These are phyloP conservation scores for Cladosporium sp. DNA, from an alignment of 2,329 filamentous ascomycete genomes.

Conservation along the genomic window DNA sequence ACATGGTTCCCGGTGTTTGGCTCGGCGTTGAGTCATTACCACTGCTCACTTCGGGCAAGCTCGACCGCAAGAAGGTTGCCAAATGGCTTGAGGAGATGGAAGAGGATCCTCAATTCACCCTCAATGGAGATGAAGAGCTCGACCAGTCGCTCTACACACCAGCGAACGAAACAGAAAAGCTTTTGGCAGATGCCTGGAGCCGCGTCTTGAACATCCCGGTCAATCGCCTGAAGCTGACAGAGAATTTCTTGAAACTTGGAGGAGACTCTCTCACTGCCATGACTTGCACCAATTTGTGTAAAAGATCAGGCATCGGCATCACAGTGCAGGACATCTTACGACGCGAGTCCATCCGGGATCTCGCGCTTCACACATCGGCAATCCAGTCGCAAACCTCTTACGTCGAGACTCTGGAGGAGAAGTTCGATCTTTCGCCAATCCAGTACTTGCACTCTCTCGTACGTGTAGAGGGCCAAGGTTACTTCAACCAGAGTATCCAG, in stretches of 20 bases:
- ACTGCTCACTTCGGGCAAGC: conserved; percentile 11
- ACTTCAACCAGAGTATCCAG: conserved; percentile 15
- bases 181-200: conserved; percentile 3
- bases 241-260: conserved; percentile 44
- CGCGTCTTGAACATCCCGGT: conserved; percentile 10
- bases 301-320: conserved; percentile 25
- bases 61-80: conserved; percentile 10
- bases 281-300: conserved; percentile 38
- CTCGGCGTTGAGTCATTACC: conserved; percentile 8
- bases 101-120: conserved; percentile 2
- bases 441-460: conserved; percentile 12
- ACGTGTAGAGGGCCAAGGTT: conserved; percentile 6
- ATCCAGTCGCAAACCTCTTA: background rate
- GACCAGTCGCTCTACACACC: background rate
- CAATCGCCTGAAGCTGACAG: conserved; percentile 14
- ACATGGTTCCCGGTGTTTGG: conserved; percentile 15
- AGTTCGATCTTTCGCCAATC: conserved; percentile 8
- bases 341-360: conserved; percentile 20
- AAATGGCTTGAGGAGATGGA: conserved; percentile 11
- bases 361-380: conserved; percentile 8
- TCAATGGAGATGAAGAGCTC: background rate
- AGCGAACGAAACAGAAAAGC: conserved; percentile 4
- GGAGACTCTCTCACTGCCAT: conserved; percentile 46
- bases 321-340: conserved; percentile 41
- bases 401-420: background rate